Evolutionary conservation across 1,284 basidiomycete species (phyloP), one percentile per base, ranked within the genome.

Genomic region (Puccinia triticina): DNA sequence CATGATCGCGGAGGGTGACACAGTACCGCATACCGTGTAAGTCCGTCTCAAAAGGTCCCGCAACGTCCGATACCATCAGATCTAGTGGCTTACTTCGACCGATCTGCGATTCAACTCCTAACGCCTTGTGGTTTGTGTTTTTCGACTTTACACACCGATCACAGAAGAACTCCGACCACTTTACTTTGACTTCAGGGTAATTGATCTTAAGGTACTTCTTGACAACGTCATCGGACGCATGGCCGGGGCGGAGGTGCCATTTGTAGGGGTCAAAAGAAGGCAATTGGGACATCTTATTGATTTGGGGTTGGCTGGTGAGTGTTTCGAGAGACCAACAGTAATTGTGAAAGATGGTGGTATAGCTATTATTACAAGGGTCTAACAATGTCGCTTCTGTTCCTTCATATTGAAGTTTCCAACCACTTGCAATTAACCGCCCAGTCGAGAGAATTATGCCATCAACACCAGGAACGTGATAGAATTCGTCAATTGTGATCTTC

Each of bases 181-280:
- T 67, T 32, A 21, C 7, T 23, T 34, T 67, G 7, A 26, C 8
- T 5, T 59, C 7, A 7, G 66, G 66, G 21, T 26, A 32, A 26
- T 21, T 26, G 8, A 23, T 23, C 34, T 67, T 37, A 32, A 67
- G 37, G 66, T 26, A 67, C 3, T 7, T 7, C 23, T 67, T 67
- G 8, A 67, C 66, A 4, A 32, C 32, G 5, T 26, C 32, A 7
- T 67, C 66, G 4, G 66, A 67, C 29, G 32, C 66, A 23, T 67
- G 66, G 23, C 66, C 66, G 4, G 34, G 37, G 66, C 66, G 34
- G 34, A 23, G 7, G 32, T 67, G 66, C 66, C 66, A 67, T 11
- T 43, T 26, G 32, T 67, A 67, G 7, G 66, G 21, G 23, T 59
- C 55, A 59, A 59, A 59, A 59, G 55, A 59, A 59, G 55, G 55